Base-by-base conservation (phyloP, 305 asterid species). In the Caryopteris hybrid region DNA sequence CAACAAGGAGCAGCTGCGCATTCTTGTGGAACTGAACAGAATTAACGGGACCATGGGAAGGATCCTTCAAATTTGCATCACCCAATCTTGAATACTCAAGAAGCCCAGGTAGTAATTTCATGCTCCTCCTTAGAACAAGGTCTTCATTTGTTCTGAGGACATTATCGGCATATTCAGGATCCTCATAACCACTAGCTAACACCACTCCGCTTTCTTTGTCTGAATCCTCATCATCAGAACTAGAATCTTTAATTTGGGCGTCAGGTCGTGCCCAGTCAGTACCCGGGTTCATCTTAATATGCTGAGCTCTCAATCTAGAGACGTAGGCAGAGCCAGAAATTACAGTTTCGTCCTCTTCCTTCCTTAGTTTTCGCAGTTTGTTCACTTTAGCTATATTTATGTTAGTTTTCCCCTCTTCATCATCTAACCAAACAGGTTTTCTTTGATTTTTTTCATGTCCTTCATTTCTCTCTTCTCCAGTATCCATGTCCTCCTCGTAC, bases 1-100 rank as follows among this genome's bases (percentile, higher is more conserved):
- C 99, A 75, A 84, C 84, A 38, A 93, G 97, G 17, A 90, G 94
- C 81, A 93, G 75, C 79, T 93, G 97, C 0, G 85, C 81, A 61
- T 93, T 93, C 73, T 82, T 87, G 73, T 93, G 97, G 78, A 93
- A 93, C 79, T 93, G 83, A 21, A 91, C 99, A 9, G 97, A 87
- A 68, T 87, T 88, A 43, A 93, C 57, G 0, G 87, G 84, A 64
- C 83, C 88, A 4, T 74, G 81, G 0, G 91, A 83, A 55, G 87
- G 85, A 54, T 86, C 92, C 62, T 80, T 81, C 72, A 71, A 68
- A 73, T 88, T 91, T 27, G 92, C 99, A 86, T 93, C 95, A 17
- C 76, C 83, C 75, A 93, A 69, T 66, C 89, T 85, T 0, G 97
- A 88, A 74, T 80, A 84, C 74, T 88, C 99, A 4, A 93, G 91